Evolutionary conservation across 805 yeast genomes (phyloP).

Genomic region (Candida incommunis): DNA sequence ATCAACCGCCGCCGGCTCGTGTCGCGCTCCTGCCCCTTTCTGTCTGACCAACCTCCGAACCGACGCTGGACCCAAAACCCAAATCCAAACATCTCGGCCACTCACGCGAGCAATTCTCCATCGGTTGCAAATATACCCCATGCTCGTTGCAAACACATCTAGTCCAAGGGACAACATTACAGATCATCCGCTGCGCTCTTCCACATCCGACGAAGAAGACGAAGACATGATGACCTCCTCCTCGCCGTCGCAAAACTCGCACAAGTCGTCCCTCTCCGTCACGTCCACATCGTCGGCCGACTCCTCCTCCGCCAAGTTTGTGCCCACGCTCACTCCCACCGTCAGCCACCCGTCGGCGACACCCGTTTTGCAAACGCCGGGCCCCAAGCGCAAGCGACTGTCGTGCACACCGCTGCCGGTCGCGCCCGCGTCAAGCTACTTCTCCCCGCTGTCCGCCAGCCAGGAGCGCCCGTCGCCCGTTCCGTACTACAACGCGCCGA

Average conservation of each 20-base stretch:
- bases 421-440: background rate
- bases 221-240: background rate
- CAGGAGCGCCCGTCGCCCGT: background rate
- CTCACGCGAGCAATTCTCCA: too few relatives aligned
- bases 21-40: too few relatives aligned
- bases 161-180: background rate
- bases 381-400: background rate
- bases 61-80: too few relatives aligned
- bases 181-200: slow-evolving; percentile 1
- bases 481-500: background rate
- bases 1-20: too few relatives aligned
- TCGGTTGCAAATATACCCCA: too few relatives aligned
- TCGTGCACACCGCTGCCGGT: background rate
- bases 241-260: background rate
- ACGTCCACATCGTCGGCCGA: background rate
- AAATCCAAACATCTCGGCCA: too few relatives aligned
- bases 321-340: too few relatives aligned
- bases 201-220: background rate
- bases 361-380: background rate
- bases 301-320: background rate
- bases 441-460: background rate
- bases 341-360: background rate
- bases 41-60: too few relatives aligned
- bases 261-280: background rate
- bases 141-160: background rate